These are phyloP conservation scores for Trypanosomatidae sp. DNA, from an alignment of 208 protist genomes.

Conservation along the genomic window DNA sequence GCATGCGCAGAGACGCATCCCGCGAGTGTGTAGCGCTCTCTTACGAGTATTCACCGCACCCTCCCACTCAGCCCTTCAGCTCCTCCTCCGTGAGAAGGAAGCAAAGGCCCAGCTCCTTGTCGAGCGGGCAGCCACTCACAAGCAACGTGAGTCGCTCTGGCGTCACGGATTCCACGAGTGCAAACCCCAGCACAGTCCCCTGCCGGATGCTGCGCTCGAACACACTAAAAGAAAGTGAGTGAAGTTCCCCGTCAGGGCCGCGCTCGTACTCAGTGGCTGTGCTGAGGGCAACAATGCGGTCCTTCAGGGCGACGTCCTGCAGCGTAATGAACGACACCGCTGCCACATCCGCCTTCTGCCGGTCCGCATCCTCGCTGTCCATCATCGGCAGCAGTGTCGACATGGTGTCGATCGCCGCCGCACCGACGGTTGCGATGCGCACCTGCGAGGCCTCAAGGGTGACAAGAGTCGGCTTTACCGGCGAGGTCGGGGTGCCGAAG, in stretches of 20 bases:
- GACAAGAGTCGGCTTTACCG: conserved; percentile 44
- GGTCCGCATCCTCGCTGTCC: conserved; percentile 25
- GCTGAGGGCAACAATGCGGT: conserved; percentile 57
- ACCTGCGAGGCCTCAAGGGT: conserved; percentile 35
- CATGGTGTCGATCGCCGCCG: conserved; percentile 35
- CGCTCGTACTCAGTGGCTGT: conserved; percentile 51
- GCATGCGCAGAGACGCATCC: not conserved
- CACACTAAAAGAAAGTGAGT: conserved; percentile 40
- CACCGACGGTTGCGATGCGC: conserved; percentile 48
- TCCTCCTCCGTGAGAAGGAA: conserved; percentile 52
- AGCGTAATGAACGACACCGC: conserved; percentile 49
- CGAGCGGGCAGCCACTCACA: conserved; percentile 31
- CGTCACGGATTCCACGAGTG: conserved; percentile 53
- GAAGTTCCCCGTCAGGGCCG: conserved; percentile 43
- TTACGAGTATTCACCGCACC: not conserved
- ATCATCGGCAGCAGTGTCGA: conserved; percentile 70
- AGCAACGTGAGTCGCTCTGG: conserved; percentile 46
- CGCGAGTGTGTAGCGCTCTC: not conserved
- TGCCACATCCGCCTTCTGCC: conserved; percentile 22
- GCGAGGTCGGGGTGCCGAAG: conserved; percentile 47
- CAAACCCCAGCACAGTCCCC: conserved; percentile 51
- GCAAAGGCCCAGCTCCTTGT: conserved; percentile 51
- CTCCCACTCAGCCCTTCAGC: conserved; percentile 19
- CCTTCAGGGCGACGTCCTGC: conserved; percentile 55
- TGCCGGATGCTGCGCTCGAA: conserved; percentile 44